Conservation (phyloP, 2,329 filamentous ascomycete genomes). For the Tolypocladium nubicola region DNA sequence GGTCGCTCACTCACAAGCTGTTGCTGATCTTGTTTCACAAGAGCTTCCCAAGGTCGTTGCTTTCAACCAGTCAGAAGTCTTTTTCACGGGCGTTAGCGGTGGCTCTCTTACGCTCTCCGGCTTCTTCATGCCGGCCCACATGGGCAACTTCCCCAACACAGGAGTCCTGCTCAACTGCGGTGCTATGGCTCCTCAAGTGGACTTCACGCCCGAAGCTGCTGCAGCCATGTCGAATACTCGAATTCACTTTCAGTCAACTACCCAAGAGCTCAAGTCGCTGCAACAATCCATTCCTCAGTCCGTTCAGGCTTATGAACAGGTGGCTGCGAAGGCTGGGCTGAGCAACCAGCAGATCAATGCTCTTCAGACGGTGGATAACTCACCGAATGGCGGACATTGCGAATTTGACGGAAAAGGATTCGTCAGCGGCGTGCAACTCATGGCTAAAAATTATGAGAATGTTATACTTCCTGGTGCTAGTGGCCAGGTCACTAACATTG, state of each 20-base stretch:
- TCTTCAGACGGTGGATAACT: slow-evolving; percentile 46
- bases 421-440: slow-evolving; percentile 45
- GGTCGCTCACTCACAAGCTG: slow-evolving; percentile 43
- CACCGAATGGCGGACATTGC: slow-evolving; percentile 45
- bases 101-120: slow-evolving; percentile 42
- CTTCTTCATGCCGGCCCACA: slow-evolving; percentile 47
- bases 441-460: slow-evolving; percentile 39
- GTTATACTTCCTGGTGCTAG: slow-evolving; percentile 39
- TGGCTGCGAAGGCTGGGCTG: slow-evolving; percentile 33
- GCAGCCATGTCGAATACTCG: slow-evolving; percentile 33
- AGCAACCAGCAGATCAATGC: slow-evolving; percentile 31
- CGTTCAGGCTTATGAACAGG: slow-evolving; percentile 38
- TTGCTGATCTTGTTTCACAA: slow-evolving; percentile 38
- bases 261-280: slow-evolving; percentile 36
- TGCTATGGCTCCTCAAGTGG: slow-evolving; percentile 40
- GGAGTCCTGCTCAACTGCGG: slow-evolving; percentile 48
- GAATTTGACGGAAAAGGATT: slow-evolving; percentile 45
- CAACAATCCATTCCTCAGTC: slow-evolving; percentile 39
- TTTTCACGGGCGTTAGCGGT: slow-evolving; percentile 48
- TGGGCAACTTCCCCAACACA: slow-evolving; percentile 35
- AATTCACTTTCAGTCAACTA: slow-evolving; percentile 47
- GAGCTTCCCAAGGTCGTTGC: slow-evolving; percentile 41
- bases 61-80: slow-evolving; percentile 40
- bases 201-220: slow-evolving; percentile 28
- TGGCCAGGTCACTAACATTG: slow-evolving; percentile 37